Evolutionary conservation across 345 rosid species (phyloP).

Genomic region (Turritis glabra): DNA sequence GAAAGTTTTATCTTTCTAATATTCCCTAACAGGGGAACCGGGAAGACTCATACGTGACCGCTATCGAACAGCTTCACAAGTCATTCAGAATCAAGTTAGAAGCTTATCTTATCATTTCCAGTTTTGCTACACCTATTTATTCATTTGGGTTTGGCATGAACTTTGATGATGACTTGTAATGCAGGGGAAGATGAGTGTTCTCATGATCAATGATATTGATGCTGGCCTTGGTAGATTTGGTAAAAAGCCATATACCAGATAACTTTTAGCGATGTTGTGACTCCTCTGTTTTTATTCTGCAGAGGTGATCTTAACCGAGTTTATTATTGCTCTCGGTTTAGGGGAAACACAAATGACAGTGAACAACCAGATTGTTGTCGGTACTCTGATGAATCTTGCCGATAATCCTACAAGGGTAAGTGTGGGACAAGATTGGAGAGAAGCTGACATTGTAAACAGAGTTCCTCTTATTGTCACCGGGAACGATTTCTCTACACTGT

Average conservation of each 20-base stretch:
- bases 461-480: slow-evolving; percentile 90
- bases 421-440: slow-evolving; percentile 96
- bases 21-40: slow-evolving; percentile 67
- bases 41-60: slow-evolving; percentile 93
- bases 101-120: slow-evolving; percentile 48
- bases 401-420: slow-evolving; percentile 97
- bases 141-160: slow-evolving; percentile 1
- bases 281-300: slow-evolving; percentile 4
- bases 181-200: slow-evolving; percentile 99
- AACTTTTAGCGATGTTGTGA: not conserved
- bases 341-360: slow-evolving; percentile 95
- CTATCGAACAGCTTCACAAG: slow-evolving; percentile 96
- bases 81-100: slow-evolving; percentile 94
- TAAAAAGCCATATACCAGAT: slow-evolving; percentile 38
- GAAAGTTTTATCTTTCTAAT: slow-evolving; percentile 1
- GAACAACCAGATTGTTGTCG: slow-evolving; percentile 92
- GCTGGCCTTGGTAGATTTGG: slow-evolving; percentile 99
- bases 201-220: slow-evolving; percentile 94
- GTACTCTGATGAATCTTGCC: slow-evolving; percentile 87
- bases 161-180: slow-evolving; percentile 29
- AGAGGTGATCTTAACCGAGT: slow-evolving; percentile 3
- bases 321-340: slow-evolving; percentile 28
- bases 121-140: slow-evolving; percentile 44
- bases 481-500: slow-evolving; percentile 82
- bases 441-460: slow-evolving; percentile 72